Evolutionary conservation across 306 rosid species (phyloP).

Genomic region (Biancaea sappan): DNA sequence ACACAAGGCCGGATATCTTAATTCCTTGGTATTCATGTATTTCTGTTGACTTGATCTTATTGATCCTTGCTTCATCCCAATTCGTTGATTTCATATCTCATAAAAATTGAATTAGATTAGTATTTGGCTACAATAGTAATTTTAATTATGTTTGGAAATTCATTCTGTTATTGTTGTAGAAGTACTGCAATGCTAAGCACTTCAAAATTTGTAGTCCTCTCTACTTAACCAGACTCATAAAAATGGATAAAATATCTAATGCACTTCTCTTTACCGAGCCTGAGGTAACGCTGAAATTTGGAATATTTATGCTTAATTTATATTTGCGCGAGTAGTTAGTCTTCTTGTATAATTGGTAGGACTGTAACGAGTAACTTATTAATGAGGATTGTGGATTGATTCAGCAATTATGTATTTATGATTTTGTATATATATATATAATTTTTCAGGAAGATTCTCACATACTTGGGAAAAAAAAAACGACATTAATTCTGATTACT

Average conservation of each 20-base stretch:
- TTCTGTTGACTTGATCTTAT: neutral
- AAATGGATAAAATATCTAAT: neutral
- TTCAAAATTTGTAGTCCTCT: neutral
- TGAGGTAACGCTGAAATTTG: neutral
- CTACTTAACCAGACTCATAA: neutral
- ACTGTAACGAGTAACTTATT: neutral
- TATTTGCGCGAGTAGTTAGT: neutral
- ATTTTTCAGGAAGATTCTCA: neutral
- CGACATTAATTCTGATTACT: conserved; percentile 1
- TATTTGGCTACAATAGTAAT: conserved; percentile 4
- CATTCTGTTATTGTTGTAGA: neutral
- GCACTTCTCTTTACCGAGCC: neutral
- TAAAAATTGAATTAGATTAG: neutral
- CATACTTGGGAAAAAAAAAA: neutral
- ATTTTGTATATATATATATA: conserved; percentile 4
- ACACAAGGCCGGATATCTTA: neutral
- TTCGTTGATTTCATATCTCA: neutral
- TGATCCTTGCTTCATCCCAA: neutral
- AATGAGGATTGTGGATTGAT: neutral
- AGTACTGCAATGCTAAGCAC: neutral
- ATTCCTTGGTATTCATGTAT: neutral
- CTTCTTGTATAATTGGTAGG: conserved; percentile 1
- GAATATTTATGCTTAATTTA: neutral
- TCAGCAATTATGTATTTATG: neutral
- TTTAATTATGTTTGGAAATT: conserved; percentile 6